A percentile compares a stretch with the other conserved stretches of the same genome.
These are phyloP conservation scores for Fusarium multiceps DNA, from an alignment of 2,329 filamentous ascomycete species.

Conservation along the genomic window DNA sequence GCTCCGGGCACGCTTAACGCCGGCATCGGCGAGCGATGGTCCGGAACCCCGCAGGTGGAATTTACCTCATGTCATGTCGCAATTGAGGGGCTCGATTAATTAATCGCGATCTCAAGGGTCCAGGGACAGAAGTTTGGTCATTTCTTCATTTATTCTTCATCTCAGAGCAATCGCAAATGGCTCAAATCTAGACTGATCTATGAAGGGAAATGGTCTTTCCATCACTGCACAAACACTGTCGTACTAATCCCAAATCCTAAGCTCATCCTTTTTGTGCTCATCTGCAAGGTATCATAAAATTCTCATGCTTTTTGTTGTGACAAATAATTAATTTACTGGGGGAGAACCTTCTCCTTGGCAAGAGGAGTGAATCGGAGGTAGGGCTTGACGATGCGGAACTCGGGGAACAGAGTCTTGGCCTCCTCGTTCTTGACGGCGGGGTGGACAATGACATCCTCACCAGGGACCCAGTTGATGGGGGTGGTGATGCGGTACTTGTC, in stretches of 20 bases:
- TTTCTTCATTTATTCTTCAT: conserved; percentile 44
- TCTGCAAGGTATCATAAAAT: conserved; percentile 43
- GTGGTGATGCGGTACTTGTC: conserved; percentile 91
- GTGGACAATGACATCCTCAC: conserved; percentile 93
- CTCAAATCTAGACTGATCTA: conserved; percentile 25
- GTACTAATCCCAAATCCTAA: conserved; percentile 31
- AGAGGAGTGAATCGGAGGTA: conserved; percentile 80
- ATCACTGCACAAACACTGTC: conserved; percentile 16
- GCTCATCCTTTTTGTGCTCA: conserved; percentile 23
- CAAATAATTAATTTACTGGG: conserved; percentile 27
- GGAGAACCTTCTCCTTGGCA: conserved; percentile 61
- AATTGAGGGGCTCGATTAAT: not conserved
- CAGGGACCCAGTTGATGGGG: conserved; percentile 89
- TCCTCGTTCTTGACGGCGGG: conserved; percentile 84
- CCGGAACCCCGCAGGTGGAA: conserved; percentile 26
- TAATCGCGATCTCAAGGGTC: too few relatives aligned
- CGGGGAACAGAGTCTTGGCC: conserved; percentile 87
- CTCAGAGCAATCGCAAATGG: conserved; percentile 36
- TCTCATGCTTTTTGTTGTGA: conserved; percentile 9
- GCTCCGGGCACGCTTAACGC: not conserved
- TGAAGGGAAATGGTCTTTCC: conserved; percentile 24
- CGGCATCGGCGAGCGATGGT: conserved; percentile 35
- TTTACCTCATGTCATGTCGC: conserved; percentile 18
- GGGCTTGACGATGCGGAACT: conserved; percentile 75
- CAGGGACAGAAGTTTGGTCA: conserved; percentile 15